Evolutionary conservation across 202 grass and related monocot species (phyloP).

Genomic region (Cymbopogon flexuosus): DNA sequence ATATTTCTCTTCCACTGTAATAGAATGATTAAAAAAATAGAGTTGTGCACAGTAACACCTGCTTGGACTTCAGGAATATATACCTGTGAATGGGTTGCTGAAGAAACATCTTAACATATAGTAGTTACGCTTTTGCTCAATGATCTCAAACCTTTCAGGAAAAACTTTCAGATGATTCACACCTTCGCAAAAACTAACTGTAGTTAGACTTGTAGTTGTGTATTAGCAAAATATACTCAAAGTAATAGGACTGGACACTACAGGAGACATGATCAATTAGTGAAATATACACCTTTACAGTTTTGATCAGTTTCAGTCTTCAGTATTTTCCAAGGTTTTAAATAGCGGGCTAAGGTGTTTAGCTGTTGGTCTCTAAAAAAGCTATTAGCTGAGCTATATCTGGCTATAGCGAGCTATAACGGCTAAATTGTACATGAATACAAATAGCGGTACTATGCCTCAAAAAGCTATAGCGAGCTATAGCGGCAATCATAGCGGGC

Average conservation of each 20-base stretch:
- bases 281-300: conserved; percentile 21
- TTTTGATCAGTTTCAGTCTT: background rate
- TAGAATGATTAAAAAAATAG: conserved; percentile 11
- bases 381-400: too few species aligned
- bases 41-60: background rate
- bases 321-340: background rate
- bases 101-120: conserved; percentile 15
- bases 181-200: background rate
- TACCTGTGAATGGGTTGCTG: background rate
- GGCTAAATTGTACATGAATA: too few species aligned
- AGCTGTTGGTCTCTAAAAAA: too few species aligned
- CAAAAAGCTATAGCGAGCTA: too few species aligned
- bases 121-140: conserved; percentile 1
- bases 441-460: too few species aligned
- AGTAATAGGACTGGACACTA: background rate
- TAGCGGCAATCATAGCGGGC: too few species aligned
- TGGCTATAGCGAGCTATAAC: too few species aligned
- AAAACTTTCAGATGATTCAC: background rate
- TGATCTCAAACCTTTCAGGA: background rate
- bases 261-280: background rate
- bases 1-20: background rate
- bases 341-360: too few species aligned
- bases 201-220: background rate
- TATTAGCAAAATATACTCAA: background rate
- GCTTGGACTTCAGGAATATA: conserved; percentile 10